Evolutionary conservation across 1,284 basidiomycete genomes (phyloP), one percentile per base, ranked within the genome.

Genomic region (Sporisorium iseilematis-ciliati): DNA sequence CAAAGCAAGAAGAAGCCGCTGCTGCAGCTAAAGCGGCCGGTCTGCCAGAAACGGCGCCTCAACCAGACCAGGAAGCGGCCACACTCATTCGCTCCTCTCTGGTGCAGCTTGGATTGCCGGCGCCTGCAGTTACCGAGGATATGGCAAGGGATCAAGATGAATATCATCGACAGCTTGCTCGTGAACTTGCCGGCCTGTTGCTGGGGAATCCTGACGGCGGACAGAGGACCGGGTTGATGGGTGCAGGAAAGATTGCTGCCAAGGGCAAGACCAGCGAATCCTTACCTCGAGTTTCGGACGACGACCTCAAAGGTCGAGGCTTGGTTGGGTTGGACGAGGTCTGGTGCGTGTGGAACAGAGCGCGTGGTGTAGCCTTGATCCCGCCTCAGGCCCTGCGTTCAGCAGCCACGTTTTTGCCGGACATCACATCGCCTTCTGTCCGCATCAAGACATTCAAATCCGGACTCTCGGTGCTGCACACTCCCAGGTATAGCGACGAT

Each of bases 261-360:
- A 58, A 82, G 80, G 58, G 65, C 43, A 81, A 55, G 76, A 82
- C 23, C 12, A 57, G 33, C 11, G 69, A 68, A 8, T 31, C 57
- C 7, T 49, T 65, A 29, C 55, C 58, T 23, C 52, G 61, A 25
- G 49, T 64, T 7, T 45, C 57, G 1, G 64, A 73, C 26, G 55
- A 67, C 23, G 50, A 65, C 10, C 55, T 65, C 38, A 54, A 65
- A 45, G 71, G 56, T 2, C 56, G 70, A n/a, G 77, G 79, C 12
- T 42, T 98, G 18, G 88, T 97, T 23, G 93, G 92, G 0, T 87
- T 98, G 20, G 96, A 99, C 84, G 95, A 97, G 85, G 92, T 94
- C 0, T 99, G 96, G 96, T 94, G 94, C 46, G 90, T 93, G 1
- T 99, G 96, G 96, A 98, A 98, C 85, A 91, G 96, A 56, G 94